Evolutionary conservation across 202 grass and related monocot genomes (phyloP).

Genomic region (Setaria italica): DNA sequence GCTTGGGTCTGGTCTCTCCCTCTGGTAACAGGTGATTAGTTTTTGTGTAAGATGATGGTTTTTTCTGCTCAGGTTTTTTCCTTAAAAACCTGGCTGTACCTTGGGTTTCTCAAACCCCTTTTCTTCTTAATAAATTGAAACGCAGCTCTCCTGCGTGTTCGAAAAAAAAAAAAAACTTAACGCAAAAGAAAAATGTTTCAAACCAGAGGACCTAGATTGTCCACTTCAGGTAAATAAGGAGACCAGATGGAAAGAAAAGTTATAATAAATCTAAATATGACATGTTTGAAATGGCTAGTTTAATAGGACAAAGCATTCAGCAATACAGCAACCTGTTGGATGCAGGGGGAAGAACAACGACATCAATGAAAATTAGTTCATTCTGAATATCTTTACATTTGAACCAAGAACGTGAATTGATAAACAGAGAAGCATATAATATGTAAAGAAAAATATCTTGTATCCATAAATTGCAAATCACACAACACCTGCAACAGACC

Average conservation of each 20-base stretch:
- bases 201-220: not conserved
- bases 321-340: not conserved
- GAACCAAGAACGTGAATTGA: not conserved
- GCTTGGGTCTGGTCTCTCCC: too few relatives aligned
- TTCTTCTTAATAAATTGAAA: too few relatives aligned
- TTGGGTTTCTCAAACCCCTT: too few relatives aligned
- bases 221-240: not conserved
- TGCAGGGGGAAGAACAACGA: not conserved
- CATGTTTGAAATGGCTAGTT: not conserved
- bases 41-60: too few relatives aligned
- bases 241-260: not conserved
- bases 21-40: too few relatives aligned
- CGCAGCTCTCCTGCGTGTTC: too few relatives aligned
- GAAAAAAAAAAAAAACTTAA: not conserved
- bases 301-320: not conserved
- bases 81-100: too few relatives aligned
- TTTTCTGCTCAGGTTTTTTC: too few relatives aligned
- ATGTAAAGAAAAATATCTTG: not conserved
- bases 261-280: not conserved
- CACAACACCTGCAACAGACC: not conserved
- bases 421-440: not conserved
- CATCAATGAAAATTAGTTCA: not conserved
- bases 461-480: not conserved
- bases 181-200: not conserved
- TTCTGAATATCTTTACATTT: not conserved